Evolutionary conservation across 129 eudicot genomes (phyloP), one percentile per base, ranked within the genome.

Genomic region (Escallonia herrerae): DNA sequence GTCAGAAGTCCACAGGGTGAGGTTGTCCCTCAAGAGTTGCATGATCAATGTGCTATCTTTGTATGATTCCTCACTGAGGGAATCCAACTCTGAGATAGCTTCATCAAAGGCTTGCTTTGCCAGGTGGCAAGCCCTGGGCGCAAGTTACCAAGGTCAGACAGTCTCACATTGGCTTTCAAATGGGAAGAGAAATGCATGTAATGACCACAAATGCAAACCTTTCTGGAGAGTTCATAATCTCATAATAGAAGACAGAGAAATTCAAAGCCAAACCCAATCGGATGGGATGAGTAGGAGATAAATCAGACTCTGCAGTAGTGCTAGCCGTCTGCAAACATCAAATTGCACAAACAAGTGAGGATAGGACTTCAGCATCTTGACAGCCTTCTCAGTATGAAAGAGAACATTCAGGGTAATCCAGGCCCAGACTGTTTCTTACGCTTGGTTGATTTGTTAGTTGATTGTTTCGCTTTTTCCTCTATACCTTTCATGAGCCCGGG

Each of bases 21-120:
- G 89, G 62, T 83, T 83, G 73, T 83, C 89, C 82, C 89, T 83
- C 60, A 83, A 74, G 62, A 83, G 89, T 67, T 83, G 89, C 89
- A 83, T 76, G 44, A 83, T 83, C 65, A 83, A 70, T 70, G 89
- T 83, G 80, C 89, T 79, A 56, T 83, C 89, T 45, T 83, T 83
- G 77, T 83, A 83, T 39, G 84, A 79, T 39, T 83, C 89, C 69
- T 83, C 89, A 62, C 79, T 79, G 40, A 83, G 79, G 70, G 74
- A 53, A 64, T 83, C 89, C 60, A 83, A 73, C 74, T 83, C 89
- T 12, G 89, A 76, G 69, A 83, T 83, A 45, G 89, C 89, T 68
- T 83, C 89, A 70, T 83, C 89, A 76, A 83, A 83, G 63, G 84
- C 84, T 78, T 74, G 81, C 65, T 79, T 82, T 40, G 88, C 88